phyloP scores from a whole-genome alignment of 2,329 filamentous ascomycete genomes.

The Fusarium floridanum region DNA sequence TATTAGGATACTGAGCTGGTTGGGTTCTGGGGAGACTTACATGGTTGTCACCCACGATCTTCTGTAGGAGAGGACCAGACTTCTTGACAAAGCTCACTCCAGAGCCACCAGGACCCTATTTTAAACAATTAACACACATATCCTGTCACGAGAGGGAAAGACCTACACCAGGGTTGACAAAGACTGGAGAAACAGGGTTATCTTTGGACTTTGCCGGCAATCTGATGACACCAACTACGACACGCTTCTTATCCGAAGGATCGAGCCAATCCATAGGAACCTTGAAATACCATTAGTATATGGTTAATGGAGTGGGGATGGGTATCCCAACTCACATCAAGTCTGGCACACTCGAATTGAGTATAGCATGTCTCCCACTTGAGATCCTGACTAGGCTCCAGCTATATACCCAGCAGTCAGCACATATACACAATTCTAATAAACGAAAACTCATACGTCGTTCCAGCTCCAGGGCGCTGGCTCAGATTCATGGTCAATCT shows the following conservation, averaged over 20 bases:
- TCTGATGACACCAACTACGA: constrained; percentile 50
- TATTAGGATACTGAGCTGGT: too few relatives aligned
- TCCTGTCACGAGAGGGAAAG: too few relatives aligned
- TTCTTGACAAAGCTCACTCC: constrained; percentile 54
- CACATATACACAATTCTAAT: not conserved
- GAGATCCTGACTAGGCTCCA: constrained; percentile 47
- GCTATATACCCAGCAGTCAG: constrained; percentile 47
- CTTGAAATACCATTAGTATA: constrained; percentile 29
- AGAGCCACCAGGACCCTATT: constrained; percentile 63
- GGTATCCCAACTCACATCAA: constrained; percentile 45
- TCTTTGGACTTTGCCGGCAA: constrained; percentile 48
- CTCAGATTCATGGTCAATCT: constrained; percentile 3
- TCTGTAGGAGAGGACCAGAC: constrained; percentile 53
- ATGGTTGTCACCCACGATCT: constrained; percentile 61
- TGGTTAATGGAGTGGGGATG: not conserved
- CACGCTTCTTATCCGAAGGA: constrained; percentile 44
- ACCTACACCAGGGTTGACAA: constrained; percentile 53
- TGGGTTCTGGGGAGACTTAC: constrained; percentile 45
- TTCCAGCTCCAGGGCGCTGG: constrained; percentile 44
- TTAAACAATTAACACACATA: not conserved
- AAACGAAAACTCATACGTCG: constrained; percentile 35
- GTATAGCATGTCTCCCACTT: constrained; percentile 51
- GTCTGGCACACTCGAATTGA: constrained; percentile 50
- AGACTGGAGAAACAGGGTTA: constrained; percentile 48
- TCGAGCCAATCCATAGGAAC: constrained; percentile 54